Conservation (phyloP, 768 basidiomycete genomes). For the Russula virescens region DNA sequence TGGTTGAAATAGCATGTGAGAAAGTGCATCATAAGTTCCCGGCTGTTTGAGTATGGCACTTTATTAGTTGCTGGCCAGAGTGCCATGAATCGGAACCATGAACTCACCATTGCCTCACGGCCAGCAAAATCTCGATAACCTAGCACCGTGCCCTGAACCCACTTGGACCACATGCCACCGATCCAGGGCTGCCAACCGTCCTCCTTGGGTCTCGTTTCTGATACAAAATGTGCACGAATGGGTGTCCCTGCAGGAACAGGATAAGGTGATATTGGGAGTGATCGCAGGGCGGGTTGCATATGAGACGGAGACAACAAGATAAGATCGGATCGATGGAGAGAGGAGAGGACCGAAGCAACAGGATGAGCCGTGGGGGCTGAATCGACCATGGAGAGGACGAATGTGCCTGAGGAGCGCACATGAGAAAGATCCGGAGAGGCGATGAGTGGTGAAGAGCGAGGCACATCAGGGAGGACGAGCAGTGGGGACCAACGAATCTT, state of each 20-base stretch:
- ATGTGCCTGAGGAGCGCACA: slow-evolving; percentile 34
- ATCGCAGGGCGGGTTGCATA: slow-evolving; percentile 31
- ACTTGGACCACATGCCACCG: slow-evolving; percentile 49
- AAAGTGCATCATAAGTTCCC: slow-evolving; percentile 62
- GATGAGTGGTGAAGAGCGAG: slow-evolving; percentile 5
- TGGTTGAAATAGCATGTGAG: slow-evolving; percentile 48
- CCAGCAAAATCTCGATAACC: slow-evolving; percentile 60
- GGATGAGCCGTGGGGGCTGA: slow-evolving; percentile 29
- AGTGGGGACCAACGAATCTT: slow-evolving; percentile 36
- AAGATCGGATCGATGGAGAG: slow-evolving; percentile 56
- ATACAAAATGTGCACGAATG: slow-evolving; percentile 51
- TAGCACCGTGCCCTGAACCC: slow-evolving; percentile 45
- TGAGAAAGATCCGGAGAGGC: slow-evolving; percentile 13
- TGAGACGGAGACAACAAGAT: slow-evolving; percentile 35
- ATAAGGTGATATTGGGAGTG: slow-evolving; percentile 60
- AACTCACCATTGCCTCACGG: slow-evolving; percentile 46
- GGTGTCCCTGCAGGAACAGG: slow-evolving; percentile 42
- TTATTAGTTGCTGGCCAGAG: neutral
- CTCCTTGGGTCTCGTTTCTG: slow-evolving; percentile 34
- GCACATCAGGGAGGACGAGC: slow-evolving; percentile 21
- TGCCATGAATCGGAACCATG: neutral
- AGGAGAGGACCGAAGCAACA: slow-evolving; percentile 43
- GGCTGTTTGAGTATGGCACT: slow-evolving; percentile 35
- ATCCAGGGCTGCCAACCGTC: slow-evolving; percentile 47
- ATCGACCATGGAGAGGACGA: slow-evolving; percentile 37